These are phyloP conservation scores for Glomus cerebriforme DNA, from an alignment of 192 early-diverging fungal genomes.

Conservation along the genomic window DNA sequence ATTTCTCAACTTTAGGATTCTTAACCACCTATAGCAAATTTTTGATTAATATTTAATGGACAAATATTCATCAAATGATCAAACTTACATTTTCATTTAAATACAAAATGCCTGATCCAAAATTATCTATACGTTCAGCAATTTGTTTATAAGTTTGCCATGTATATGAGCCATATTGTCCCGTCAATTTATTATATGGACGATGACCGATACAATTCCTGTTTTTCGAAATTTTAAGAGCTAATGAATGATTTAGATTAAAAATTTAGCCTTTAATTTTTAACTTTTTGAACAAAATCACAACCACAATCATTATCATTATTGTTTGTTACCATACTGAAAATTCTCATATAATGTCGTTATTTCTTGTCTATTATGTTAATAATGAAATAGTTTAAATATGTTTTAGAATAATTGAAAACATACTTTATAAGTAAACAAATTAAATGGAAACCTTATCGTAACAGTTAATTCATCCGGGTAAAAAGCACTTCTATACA, in stretches of 20 bases:
- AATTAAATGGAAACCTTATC: neutral
- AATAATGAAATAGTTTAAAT: neutral
- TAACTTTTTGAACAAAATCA: neutral
- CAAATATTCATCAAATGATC: constrained; percentile 5
- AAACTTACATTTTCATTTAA: constrained; percentile 48
- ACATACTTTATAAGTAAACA: neutral
- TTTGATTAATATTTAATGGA: neutral
- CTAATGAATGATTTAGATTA: constrained; percentile 33
- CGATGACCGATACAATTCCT: constrained; percentile 69
- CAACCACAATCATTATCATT: too few relatives aligned
- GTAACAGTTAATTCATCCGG: constrained; percentile 24
- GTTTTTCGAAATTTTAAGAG: constrained; percentile 54
- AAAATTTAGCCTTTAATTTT: neutral
- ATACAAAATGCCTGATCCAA: constrained; percentile 73
- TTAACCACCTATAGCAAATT: constrained; percentile 25
- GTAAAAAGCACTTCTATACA: constrained; percentile 39
- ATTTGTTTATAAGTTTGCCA: constrained; percentile 75
- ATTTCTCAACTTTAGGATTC: constrained; percentile 40
- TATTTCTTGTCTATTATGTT: constrained; percentile 8
- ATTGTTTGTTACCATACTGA: constrained; percentile 19
- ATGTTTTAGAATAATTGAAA: neutral
- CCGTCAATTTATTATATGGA: constrained; percentile 56
- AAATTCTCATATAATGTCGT: constrained; percentile 43
- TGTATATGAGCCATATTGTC: constrained; percentile 64
- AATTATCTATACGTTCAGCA: constrained; percentile 57